Percentiles rank a stretch among this genome's conserved stretches.
phyloP scores from a whole-genome alignment of 2,329 filamentous ascomycete species.

The Penicillium sp. region DNA sequence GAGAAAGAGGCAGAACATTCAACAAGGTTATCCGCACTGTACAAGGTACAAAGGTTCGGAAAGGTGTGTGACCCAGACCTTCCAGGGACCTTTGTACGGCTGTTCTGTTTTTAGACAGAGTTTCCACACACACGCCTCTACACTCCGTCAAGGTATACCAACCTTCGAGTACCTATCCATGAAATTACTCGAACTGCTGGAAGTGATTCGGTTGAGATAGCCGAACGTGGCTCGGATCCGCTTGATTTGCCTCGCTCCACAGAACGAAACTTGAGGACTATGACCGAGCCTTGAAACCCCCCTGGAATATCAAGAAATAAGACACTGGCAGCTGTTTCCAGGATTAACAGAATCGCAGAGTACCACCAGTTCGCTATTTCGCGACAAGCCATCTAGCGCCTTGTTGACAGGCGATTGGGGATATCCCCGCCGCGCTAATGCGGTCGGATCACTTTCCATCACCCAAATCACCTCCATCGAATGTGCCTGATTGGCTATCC shows the following conservation, averaged over 20 bases:
- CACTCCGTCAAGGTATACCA: too few species aligned
- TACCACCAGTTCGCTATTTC: background rate
- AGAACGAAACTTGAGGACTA: background rate
- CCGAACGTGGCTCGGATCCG: background rate
- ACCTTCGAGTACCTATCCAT: too few species aligned
- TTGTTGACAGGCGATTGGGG: background rate
- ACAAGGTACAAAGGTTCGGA: too few species aligned
- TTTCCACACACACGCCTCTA: too few species aligned
- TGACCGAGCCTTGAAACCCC: background rate
- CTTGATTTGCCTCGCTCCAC: background rate
- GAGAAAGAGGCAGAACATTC: too few species aligned
- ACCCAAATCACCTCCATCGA: slow-evolving; percentile 17
- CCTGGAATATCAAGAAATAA: background rate
- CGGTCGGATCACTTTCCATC: slow-evolving; percentile 19
- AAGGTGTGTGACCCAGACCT: too few species aligned
- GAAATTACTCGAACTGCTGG: background rate
- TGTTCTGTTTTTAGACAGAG: too few species aligned
- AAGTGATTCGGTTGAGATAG: background rate
- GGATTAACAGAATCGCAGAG: background rate
- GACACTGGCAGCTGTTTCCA: background rate
- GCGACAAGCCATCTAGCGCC: slow-evolving; percentile 1
- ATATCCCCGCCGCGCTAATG: slow-evolving; percentile 24
- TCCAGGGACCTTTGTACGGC: too few species aligned
- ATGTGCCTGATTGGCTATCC: slow-evolving; percentile 18
- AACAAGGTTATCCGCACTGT: too few species aligned